A percentile compares a stretch with the other conserved stretches of the same genome.
Evolutionary conservation across 345 rosid genomes (phyloP).

Genomic region (thale cress (Arabidopsis thaliana)): DNA sequence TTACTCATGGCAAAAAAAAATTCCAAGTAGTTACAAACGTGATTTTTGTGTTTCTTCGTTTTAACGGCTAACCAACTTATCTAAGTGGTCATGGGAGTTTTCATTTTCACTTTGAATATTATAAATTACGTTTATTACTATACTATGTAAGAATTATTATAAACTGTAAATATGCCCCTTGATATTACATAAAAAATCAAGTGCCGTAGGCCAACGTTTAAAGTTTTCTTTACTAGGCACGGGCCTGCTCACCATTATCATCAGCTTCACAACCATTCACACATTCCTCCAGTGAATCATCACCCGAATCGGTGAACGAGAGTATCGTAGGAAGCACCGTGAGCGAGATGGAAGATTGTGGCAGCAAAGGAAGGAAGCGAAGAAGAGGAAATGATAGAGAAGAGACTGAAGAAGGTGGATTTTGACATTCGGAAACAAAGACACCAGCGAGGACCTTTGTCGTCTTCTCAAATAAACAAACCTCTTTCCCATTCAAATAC

Average conservation of each 20-base stretch:
- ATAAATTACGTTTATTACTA: no score
- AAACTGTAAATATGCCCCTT: no score
- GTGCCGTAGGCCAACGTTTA: no score
- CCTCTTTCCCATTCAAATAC: conserved; percentile 69
- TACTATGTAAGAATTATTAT: no score
- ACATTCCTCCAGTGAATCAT: conserved; percentile 48
- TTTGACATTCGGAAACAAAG: conserved; percentile 65
- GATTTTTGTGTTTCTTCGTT: no score
- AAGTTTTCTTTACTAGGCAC: no score
- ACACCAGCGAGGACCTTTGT: conserved; percentile 62
- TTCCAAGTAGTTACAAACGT: no score
- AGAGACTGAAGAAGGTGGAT: conserved; percentile 56
- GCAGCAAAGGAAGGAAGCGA: conserved; percentile 61
- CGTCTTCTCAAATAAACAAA: conserved; percentile 40
- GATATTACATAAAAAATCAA: no score
- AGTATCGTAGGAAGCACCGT: conserved; percentile 61
- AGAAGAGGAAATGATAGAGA: conserved; percentile 50
- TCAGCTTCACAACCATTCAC: conserved; percentile 16
- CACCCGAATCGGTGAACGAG: conserved; percentile 53
- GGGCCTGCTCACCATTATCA: not conserved
- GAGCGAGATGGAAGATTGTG: conserved; percentile 77
- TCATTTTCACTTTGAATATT: no score
- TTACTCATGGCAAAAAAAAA: no score
- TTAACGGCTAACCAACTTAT: no score
- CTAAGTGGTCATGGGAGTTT: no score